A percentile compares a stretch with the other conserved stretches of the same genome.
These are phyloP conservation scores for Aspergillus niger DNA, from an alignment of 2,329 filamentous ascomycete genomes.

Conservation along the genomic window DNA sequence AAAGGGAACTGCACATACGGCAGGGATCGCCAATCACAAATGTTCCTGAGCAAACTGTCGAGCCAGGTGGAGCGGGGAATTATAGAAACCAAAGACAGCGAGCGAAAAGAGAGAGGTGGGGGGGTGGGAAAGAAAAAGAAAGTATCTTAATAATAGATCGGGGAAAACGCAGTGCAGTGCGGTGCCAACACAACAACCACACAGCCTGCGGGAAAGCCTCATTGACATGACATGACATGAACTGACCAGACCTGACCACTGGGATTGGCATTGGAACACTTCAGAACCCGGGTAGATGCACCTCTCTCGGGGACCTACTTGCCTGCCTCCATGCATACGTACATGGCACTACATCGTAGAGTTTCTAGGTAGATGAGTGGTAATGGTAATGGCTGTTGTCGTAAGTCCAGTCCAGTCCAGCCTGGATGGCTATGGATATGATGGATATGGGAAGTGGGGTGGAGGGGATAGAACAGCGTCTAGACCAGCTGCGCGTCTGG, in stretches of 20 bases:
- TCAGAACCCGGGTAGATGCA: no score
- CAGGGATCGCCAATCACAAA: background rate
- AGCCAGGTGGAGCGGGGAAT: no score
- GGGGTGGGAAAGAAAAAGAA: background rate
- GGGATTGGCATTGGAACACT: no score
- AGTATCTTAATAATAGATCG: background rate
- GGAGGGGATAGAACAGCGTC: background rate
- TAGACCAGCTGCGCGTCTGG: background rate
- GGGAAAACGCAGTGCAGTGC: background rate
- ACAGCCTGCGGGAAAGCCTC: background rate
- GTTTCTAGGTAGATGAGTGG: no score
- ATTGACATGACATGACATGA: background rate
- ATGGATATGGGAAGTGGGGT: background rate
- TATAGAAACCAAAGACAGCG: background rate
- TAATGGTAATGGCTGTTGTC: no score
- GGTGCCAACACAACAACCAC: background rate
- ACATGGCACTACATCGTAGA: no score
- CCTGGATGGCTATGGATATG: no score
- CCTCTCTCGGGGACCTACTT: no score
- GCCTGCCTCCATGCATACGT: no score
- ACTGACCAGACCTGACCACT: no score
- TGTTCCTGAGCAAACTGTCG: background rate
- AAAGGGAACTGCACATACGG: background rate
- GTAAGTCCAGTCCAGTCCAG: no score
- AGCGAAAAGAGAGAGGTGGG: background rate